A percentile compares a stretch with the other conserved stretches of the same genome.
phyloP scores from a whole-genome alignment of 2,329 filamentous ascomycete species.

The Peltaster fructicola region DNA sequence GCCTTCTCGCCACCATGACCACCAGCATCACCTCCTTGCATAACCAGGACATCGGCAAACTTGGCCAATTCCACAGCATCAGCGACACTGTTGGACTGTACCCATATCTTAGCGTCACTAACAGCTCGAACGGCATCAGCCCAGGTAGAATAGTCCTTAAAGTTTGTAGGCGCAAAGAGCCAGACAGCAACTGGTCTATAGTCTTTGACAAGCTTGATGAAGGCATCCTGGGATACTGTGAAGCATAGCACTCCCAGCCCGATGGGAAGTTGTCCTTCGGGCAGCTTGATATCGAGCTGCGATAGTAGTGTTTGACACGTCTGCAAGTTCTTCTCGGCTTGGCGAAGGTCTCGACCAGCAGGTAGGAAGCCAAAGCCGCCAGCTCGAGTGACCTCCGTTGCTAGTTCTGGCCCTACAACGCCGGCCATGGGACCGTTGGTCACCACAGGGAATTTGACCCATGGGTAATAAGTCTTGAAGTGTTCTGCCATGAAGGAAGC shows the following conservation, averaged over 20 bases:
- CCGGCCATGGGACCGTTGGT: no score
- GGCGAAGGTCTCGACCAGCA: slow-evolving; percentile 15
- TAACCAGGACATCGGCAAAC: slow-evolving; percentile 39
- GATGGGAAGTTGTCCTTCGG: slow-evolving; percentile 25
- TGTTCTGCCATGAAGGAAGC: no score
- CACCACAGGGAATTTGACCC: no score
- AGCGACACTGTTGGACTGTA: slow-evolving; percentile 43
- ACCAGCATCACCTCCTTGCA: slow-evolving; percentile 47
- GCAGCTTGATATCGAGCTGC: slow-evolving; percentile 3
- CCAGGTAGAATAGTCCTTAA: slow-evolving; percentile 21
- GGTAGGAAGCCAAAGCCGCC: slow-evolving; percentile 28
- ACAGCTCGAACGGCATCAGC: slow-evolving; percentile 16
- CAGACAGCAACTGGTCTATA: slow-evolving; percentile 44
- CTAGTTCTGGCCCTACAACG: slow-evolving; percentile 37
- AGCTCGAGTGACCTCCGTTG: slow-evolving; percentile 38
- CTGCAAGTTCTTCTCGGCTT: slow-evolving; percentile 1
- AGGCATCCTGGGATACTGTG: slow-evolving; percentile 2
- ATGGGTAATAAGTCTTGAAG: no score
- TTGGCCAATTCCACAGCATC: slow-evolving; percentile 23
- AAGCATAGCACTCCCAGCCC: slow-evolving; percentile 45
- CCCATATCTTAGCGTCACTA: slow-evolving; percentile 31
- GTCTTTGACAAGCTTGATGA: slow-evolving; percentile 21
- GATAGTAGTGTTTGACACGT: slow-evolving; percentile 2
- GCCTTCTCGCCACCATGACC: slow-evolving; percentile 42
- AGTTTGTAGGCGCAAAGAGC: slow-evolving; percentile 42